Percentiles rank a stretch among this genome's conserved stretches.
Evolutionary conservation across 805 yeast genomes (phyloP).

Genomic region (Maudiozyma serrabonitensis): DNA sequence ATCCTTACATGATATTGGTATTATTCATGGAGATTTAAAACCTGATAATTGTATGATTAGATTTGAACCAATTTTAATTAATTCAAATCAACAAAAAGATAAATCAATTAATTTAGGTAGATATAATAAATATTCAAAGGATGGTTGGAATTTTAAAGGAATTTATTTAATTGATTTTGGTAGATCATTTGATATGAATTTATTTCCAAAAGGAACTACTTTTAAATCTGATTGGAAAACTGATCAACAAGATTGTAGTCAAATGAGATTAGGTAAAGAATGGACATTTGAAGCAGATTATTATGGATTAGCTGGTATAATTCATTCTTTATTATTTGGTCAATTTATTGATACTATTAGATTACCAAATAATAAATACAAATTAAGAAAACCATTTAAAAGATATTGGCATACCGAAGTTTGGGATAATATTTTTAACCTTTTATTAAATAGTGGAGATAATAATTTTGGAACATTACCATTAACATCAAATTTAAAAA

Average conservation of each 20-base stretch:
- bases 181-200: slow-evolving; percentile 58
- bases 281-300: slow-evolving; percentile 83
- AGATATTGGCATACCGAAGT: slow-evolving; percentile 67
- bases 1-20: slow-evolving; percentile 50
- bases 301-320: slow-evolving; percentile 66
- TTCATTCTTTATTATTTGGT: slow-evolving; percentile 70
- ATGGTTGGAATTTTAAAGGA: slow-evolving; percentile 46
- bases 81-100: too few species aligned
- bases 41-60: slow-evolving; percentile 81
- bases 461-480: slow-evolving; percentile 30
- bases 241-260: slow-evolving; percentile 64
- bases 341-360: slow-evolving; percentile 40
- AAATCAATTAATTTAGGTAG: slow-evolving; percentile 10
- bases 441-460: slow-evolving; percentile 54
- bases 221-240: slow-evolving; percentile 54
- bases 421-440: slow-evolving; percentile 60
- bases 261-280: slow-evolving; percentile 46
- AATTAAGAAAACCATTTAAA: slow-evolving; percentile 42
- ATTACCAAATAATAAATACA: slow-evolving; percentile 23
- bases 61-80: slow-evolving; percentile 23
- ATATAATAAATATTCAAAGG: slow-evolving; percentile 29
- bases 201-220: slow-evolving; percentile 40
- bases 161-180: slow-evolving; percentile 72
- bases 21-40: slow-evolving; percentile 78
- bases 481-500: slow-evolving; percentile 28